Evolutionary conservation across 2,329 filamentous ascomycete genomes (phyloP), one percentile per base, ranked within the genome.

Genomic region (Ophiocordyceps unilateralis): DNA sequence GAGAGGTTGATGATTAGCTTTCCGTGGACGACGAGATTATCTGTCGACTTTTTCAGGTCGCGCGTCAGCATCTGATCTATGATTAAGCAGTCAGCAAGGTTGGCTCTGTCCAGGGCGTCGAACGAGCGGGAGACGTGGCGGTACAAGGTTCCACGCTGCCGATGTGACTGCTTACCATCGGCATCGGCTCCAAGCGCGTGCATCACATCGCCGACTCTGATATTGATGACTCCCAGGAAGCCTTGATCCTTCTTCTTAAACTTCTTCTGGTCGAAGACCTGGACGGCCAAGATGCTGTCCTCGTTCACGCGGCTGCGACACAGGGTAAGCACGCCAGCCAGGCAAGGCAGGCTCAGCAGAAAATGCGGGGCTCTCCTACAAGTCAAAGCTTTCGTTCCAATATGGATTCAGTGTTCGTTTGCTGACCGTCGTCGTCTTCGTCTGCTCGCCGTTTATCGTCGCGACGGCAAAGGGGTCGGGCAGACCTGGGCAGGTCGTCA

Each of bases 221-320:
- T 83, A 60, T 98, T 98, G 57, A 98, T 95, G 43, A 98, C 91
- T 45, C 91, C 91, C 7, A 98, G 72, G 58, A 98, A 98, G 9
- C 91, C 91, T 61, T 98, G 91, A 54, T 98, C 91, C 86, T 96
- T 98, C 77, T 98, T 98, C 73, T 98, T 98, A 69, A 98, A 98
- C 68, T 98, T 98, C 70, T 95, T 95, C 66, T 98, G 91, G 64
- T 98, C 91, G 59, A 98, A 98, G 44, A 98, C 94, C 60, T 98
- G 91, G 40, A 98, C 88, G 8, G 91, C 91, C 40, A 98, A 72
- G 56, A 98, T 95, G 61, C 88, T 93, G 56, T 94, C 89, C 60
- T 98, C 91, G 47, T 81, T 91, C 47, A 86, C 89, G 59, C 76
- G 76, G 69, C 91, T 96, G 59, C 45, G 53, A 30, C 20, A 42